These are phyloP conservation scores for Boletus coccyginus DNA, from an alignment of 768 basidiomycete species.

Conservation along the genomic window DNA sequence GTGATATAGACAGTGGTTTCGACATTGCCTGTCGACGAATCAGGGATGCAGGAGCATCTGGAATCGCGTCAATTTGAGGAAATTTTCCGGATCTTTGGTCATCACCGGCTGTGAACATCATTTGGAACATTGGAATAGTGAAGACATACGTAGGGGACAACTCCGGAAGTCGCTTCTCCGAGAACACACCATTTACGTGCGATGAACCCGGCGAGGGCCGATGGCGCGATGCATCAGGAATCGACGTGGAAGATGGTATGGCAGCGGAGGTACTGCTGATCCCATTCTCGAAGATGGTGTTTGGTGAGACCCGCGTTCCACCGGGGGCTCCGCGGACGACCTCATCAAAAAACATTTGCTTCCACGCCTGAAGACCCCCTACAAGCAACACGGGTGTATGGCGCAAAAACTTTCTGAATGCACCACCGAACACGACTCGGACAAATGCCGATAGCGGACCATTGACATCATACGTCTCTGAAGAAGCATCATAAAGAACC, in stretches of 20 bases:
- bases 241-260: slow-evolving; percentile 16
- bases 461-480: slow-evolving; percentile 49
- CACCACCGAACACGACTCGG: slow-evolving; percentile 67
- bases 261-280: slow-evolving; percentile 28
- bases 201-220: slow-evolving; percentile 8
- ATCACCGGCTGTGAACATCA: slow-evolving; percentile 12
- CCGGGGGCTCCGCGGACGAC: slow-evolving; percentile 28
- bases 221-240: slow-evolving; percentile 13
- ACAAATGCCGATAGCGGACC: slow-evolving; percentile 60
- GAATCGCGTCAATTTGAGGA: slow-evolving; percentile 9
- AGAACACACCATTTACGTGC: slow-evolving; percentile 15
- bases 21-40: slow-evolving; percentile 41
- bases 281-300: slow-evolving; percentile 24
- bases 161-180: slow-evolving; percentile 20
- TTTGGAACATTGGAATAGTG: neutral
- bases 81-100: slow-evolving; percentile 17
- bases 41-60: slow-evolving; percentile 15
- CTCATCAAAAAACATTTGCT: slow-evolving; percentile 48
- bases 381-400: slow-evolving; percentile 78
- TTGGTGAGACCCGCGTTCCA: slow-evolving; percentile 13
- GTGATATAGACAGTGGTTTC: slow-evolving; percentile 45
- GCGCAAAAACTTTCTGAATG: slow-evolving; percentile 68
- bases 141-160: slow-evolving; percentile 19
- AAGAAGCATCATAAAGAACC: slow-evolving; percentile 74
- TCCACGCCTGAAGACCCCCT: slow-evolving; percentile 87